Conservation (phyloP, 305 asterid species). For the Fraxinus dipetala region DNA sequence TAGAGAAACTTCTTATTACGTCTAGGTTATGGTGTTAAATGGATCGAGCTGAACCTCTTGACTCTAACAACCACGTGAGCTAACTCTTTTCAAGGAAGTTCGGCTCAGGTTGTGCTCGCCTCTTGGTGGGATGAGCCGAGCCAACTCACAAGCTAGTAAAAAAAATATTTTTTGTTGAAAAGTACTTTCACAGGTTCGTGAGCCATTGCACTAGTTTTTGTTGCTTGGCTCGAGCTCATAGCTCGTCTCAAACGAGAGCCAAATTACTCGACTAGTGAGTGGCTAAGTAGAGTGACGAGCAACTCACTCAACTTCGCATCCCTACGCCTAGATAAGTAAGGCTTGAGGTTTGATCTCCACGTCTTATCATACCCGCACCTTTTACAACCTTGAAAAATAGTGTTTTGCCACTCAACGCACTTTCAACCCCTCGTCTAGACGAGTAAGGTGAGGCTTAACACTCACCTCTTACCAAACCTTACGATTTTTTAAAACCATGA, state of each 20-base stretch:
- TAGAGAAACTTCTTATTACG: too few species aligned
- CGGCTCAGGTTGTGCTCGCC: too few species aligned
- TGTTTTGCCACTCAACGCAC: neutral
- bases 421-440: neutral
- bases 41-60: too few species aligned
- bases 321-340: neutral
- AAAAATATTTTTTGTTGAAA: neutral
- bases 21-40: too few species aligned
- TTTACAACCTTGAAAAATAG: neutral
- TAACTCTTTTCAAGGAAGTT: too few species aligned
- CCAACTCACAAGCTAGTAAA: neutral
- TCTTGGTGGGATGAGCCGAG: too few species aligned
- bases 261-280: neutral
- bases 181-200: neutral
- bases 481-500: neutral
- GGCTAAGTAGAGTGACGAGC: neutral
- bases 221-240: neutral
- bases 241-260: neutral
- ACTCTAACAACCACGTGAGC: too few species aligned
- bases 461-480: neutral
- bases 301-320: neutral
- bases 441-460: neutral
- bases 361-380: neutral
- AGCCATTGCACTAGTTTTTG: neutral
- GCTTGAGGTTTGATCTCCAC: neutral